phyloP scores from a whole-genome alignment of 371 early-diverging fungal species.

The Funneliformis caledonium region DNA sequence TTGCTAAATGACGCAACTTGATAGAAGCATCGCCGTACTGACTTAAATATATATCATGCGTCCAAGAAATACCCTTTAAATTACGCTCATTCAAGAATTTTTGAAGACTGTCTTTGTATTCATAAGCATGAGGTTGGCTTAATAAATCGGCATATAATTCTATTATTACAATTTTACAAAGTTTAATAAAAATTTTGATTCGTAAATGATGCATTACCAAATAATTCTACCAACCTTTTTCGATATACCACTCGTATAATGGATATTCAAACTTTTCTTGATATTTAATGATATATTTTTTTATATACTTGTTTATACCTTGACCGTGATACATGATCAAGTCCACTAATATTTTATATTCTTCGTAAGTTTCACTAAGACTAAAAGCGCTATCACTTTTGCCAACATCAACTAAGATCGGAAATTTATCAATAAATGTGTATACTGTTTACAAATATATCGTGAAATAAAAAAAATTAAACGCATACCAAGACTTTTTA shows the following conservation, averaged over 20 bases:
- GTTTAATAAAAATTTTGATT: not conserved
- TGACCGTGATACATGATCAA: conserved; percentile 6
- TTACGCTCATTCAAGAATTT: conserved; percentile 30
- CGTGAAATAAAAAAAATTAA: not conserved
- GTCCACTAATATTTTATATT: conserved; percentile 20
- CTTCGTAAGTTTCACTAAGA: conserved; percentile 27
- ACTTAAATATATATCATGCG: conserved; percentile 21
- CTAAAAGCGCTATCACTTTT: conserved; percentile 15
- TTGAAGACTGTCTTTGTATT: conserved; percentile 27
- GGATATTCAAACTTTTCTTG: conserved; percentile 29
- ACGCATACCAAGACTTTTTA: conserved; percentile 30
- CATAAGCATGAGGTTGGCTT: not conserved
- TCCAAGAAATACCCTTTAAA: conserved; percentile 20
- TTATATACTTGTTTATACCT: conserved; percentile 7
- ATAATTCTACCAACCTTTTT: conserved; percentile 20
- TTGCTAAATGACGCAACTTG: not conserved
- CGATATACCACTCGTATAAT: conserved; percentile 34
- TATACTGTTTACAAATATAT: not conserved
- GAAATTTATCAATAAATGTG: not conserved
- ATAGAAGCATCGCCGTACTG: conserved; percentile 23
- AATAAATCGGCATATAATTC: conserved; percentile 25
- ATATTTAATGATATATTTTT: conserved; percentile 27
- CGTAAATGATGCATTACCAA: not conserved
- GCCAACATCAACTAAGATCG: conserved; percentile 6
- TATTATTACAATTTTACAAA: not conserved